phyloP scores from a whole-genome alignment of 805 yeast genomes.

The Sugiyamaella floridensis region DNA sequence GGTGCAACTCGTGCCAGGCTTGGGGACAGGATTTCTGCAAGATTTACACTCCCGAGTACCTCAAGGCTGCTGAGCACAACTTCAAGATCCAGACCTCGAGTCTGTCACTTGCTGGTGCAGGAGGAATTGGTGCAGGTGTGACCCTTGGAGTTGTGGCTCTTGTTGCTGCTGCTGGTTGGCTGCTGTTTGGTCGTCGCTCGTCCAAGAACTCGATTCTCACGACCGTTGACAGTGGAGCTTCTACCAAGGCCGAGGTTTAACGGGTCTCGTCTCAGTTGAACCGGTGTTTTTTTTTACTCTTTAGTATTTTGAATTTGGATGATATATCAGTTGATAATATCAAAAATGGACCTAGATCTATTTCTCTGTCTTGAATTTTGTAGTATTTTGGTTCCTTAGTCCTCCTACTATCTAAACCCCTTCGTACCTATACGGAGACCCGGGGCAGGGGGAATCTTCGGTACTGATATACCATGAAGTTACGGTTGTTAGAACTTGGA shows the following conservation, averaged over 20 bases:
- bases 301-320: no score
- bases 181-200: not conserved
- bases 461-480: no score
- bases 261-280: not conserved
- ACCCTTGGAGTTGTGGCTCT: conserved; percentile 37
- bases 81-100: conserved; percentile 19
- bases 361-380: no score
- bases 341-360: no score
- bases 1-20: conserved; percentile 39
- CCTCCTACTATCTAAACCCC: no score
- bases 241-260: not conserved
- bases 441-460: no score
- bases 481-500: no score
- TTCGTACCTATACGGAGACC: no score
- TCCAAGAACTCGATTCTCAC: not conserved
- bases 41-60: conserved; percentile 21
- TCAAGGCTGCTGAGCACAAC: conserved; percentile 19
- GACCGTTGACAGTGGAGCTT: not conserved
- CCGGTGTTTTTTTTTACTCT: no score
- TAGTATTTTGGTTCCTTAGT: no score
- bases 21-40: conserved; percentile 31
- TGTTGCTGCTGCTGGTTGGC: conserved; percentile 27
- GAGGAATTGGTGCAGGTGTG: conserved; percentile 47
- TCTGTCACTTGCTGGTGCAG: conserved; percentile 38
- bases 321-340: no score